These are phyloP conservation scores for Trichoderma sp. DNA, from an alignment of 2,329 filamentous ascomycete species.

Conservation along the genomic window DNA sequence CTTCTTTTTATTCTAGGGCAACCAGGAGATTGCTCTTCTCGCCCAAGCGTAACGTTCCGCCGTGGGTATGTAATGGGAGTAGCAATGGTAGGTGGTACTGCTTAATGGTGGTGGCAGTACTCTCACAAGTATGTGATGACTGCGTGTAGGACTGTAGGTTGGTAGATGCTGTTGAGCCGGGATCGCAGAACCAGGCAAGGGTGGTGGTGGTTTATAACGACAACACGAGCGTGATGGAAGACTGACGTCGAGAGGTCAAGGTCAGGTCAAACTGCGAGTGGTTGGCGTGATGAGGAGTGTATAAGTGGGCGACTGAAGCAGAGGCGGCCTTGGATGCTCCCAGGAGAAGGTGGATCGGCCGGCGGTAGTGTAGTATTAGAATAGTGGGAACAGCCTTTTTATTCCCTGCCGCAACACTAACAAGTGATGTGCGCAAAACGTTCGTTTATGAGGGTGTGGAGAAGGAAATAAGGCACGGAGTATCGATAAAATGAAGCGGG, in stretches of 20 bases:
- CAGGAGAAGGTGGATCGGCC: conserved; percentile 23
- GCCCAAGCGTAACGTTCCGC: conserved; percentile 22
- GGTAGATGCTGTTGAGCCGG: neutral
- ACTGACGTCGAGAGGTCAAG: conserved; percentile 17
- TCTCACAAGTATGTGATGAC: neutral
- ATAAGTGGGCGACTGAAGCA: conserved; percentile 19
- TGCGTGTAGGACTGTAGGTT: neutral
- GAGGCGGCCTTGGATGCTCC: conserved; percentile 4
- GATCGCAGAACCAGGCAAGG: neutral
- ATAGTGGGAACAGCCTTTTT: conserved; percentile 15
- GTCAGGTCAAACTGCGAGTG: conserved; percentile 12
- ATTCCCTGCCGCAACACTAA: conserved; percentile 15
- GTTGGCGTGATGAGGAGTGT: conserved; percentile 19
- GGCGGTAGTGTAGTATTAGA: neutral
- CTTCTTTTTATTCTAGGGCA: conserved; percentile 19
- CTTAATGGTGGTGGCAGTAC: neutral
- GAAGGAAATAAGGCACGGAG: conserved; percentile 23
- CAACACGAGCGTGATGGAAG: conserved; percentile 17
- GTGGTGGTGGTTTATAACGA: conserved; percentile 9
- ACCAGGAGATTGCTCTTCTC: conserved; percentile 15
- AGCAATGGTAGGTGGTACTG: neutral
- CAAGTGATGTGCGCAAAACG: conserved; percentile 4
- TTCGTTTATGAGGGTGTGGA: conserved; percentile 23
- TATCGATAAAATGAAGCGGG: conserved; percentile 22
- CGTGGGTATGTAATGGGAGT: neutral